Conservation (phyloP, 768 basidiomycete genomes). For the Hydnomerulius pinastri region DNA sequence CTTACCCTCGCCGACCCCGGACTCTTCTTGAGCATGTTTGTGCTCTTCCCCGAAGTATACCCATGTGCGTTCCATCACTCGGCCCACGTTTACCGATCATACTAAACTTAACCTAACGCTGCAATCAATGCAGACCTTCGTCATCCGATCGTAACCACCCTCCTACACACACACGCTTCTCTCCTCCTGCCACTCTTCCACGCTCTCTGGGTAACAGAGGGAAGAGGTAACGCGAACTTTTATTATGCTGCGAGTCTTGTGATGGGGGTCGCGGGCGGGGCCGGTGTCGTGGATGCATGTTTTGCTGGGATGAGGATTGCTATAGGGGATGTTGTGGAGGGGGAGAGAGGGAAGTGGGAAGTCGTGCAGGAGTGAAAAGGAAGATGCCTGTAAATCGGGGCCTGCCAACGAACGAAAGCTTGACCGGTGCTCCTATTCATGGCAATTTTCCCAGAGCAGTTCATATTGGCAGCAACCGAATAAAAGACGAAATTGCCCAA, state of each 20-base stretch:
- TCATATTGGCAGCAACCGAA: too few relatives aligned
- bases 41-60: slow-evolving; percentile 82
- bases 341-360: slow-evolving; percentile 31
- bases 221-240: slow-evolving; percentile 97
- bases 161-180: slow-evolving; percentile 82
- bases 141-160: slow-evolving; percentile 79
- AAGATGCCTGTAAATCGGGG: too few relatives aligned
- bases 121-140: slow-evolving; percentile 60
- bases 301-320: slow-evolving; percentile 83
- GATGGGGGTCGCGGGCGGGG: slow-evolving; percentile 84
- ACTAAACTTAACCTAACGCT: neutral
- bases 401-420: too few relatives aligned
- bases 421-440: too few relatives aligned
- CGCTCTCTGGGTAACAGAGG: slow-evolving; percentile 86
- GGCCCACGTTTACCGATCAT: neutral
- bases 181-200: slow-evolving; percentile 90
- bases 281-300: slow-evolving; percentile 78
- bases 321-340: slow-evolving; percentile 54
- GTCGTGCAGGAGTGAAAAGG: slow-evolving; percentile 26
- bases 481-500: too few relatives aligned
- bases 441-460: too few relatives aligned
- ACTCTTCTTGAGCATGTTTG: slow-evolving; percentile 78
- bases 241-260: slow-evolving; percentile 96
- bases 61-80: slow-evolving; percentile 57
- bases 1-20: slow-evolving; percentile 89